These are phyloP conservation scores for Aspergillus heteromorphus DNA, from an alignment of 495 filamentous ascomycete species.

Conservation along the genomic window DNA sequence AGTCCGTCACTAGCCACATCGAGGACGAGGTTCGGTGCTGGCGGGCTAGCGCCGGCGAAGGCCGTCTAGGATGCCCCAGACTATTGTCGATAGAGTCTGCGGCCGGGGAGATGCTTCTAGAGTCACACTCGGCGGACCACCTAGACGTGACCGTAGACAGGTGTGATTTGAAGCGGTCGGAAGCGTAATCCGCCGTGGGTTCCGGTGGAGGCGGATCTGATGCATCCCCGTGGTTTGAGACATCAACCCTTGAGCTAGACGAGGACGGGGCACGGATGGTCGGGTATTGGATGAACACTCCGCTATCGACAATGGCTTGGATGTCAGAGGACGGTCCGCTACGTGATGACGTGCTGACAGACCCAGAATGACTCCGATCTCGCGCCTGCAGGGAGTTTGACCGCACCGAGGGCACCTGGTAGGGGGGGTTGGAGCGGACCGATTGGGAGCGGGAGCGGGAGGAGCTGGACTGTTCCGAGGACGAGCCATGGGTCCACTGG, in stretches of 20 bases:
- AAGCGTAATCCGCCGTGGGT: constrained; percentile 31
- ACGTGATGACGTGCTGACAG: constrained; percentile 35
- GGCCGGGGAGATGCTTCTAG: constrained; percentile 21
- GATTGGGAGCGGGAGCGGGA: constrained; percentile 33
- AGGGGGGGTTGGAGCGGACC: constrained; percentile 37
- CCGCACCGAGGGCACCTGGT: constrained; percentile 26
- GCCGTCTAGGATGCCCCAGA: constrained; percentile 18
- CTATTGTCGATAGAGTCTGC: constrained; percentile 14
- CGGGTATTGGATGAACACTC: constrained; percentile 44
- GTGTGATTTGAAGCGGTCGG: constrained; percentile 64
- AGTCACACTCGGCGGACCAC: constrained; percentile 43
- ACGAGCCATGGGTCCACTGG: constrained; percentile 33
- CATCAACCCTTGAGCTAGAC: constrained; percentile 43
- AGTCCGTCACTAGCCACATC: constrained; percentile 42
- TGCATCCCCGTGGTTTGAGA: constrained; percentile 24
- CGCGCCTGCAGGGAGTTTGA: constrained; percentile 26
- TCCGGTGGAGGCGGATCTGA: constrained; percentile 16
- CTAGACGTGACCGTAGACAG: constrained; percentile 69
- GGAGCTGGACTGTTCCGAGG: constrained; percentile 33
- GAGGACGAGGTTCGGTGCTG: constrained; percentile 36
- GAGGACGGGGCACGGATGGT: constrained; percentile 42
- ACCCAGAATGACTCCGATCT: constrained; percentile 30
- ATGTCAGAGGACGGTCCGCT: constrained; percentile 36
- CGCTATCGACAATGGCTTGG: constrained; percentile 36
- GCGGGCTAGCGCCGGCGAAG: constrained; percentile 21